A percentile compares a stretch with the other conserved stretches of the same genome.
Evolutionary conservation across 2,329 filamentous ascomycete genomes (phyloP).

Genomic region (Chaetothyriales sp.): DNA sequence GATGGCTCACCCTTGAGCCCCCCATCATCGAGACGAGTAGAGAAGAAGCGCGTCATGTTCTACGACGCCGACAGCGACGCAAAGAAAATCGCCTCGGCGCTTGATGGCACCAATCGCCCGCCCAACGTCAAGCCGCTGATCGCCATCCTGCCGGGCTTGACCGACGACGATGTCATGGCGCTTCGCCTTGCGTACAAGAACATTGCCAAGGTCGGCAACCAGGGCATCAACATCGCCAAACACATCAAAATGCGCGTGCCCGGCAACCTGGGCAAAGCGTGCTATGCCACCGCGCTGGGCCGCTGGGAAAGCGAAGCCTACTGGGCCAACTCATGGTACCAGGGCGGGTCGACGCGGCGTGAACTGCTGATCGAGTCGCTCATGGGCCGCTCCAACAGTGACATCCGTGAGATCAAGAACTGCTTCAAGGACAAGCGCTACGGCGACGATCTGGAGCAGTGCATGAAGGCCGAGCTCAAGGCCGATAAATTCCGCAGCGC

Average conservation of each 20-base stretch:
- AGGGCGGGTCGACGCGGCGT: slow-evolving; percentile 66
- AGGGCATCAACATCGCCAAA: slow-evolving; percentile 38
- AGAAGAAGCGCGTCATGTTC: slow-evolving; percentile 52
- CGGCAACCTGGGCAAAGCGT: slow-evolving; percentile 69
- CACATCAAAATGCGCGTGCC: slow-evolving; percentile 34
- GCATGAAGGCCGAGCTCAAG: slow-evolving; percentile 85
- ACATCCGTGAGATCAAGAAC: slow-evolving; percentile 74
- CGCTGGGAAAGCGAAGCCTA: slow-evolving; percentile 88
- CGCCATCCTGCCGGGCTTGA: slow-evolving; percentile 69
- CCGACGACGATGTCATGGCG: slow-evolving; percentile 76
- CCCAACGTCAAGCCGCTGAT: slow-evolving; percentile 60
- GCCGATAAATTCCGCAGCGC: slow-evolving; percentile 93
- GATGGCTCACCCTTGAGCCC: background rate
- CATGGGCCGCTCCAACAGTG: slow-evolving; percentile 79
- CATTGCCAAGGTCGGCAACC: slow-evolving; percentile 53
- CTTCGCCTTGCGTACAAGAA: slow-evolving; percentile 82
- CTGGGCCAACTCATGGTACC: slow-evolving; percentile 98
- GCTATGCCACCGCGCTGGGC: slow-evolving; percentile 78
- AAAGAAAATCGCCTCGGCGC: slow-evolving; percentile 57
- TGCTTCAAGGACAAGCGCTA: slow-evolving; percentile 89
- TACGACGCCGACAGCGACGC: slow-evolving; percentile 76
- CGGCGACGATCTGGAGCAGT: slow-evolving; percentile 61
- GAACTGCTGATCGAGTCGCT: slow-evolving; percentile 87
- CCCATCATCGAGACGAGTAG: background rate
- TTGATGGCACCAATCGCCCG: slow-evolving; percentile 47